Base-by-base conservation (phyloP, 2,329 filamentous ascomycete species). In the Claviceps quebecensis region DNA sequence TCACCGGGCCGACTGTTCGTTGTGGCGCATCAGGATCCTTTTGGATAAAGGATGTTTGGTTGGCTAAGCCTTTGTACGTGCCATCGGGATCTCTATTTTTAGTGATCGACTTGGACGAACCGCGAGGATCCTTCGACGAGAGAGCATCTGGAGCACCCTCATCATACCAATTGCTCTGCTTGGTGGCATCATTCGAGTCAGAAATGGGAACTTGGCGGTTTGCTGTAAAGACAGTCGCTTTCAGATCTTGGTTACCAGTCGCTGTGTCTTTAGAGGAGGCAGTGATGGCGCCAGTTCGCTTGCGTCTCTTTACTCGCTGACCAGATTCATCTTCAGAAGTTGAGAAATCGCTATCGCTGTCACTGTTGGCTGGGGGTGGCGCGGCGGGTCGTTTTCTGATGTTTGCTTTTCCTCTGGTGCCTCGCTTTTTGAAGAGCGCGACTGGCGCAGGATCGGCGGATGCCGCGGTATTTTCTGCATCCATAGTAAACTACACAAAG, bases 81-180 rank as follows among this genome's bases (percentile, higher is more conserved):
- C 86, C 86, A 53, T 86, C 80, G 2, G 72, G 63, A 2, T 60
- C 61, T 17, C 59, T 57, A 51, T 63, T 67, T 23, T 63, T 64
- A 8, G 65, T 53, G 6, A 63, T 56, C 53, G 67, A 56, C 37
- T 76, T 70, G 22, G 78, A 78, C 37, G 72, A 80, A 9, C 78
- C 81, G 17, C 83, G 70, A 0, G 84, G 72, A 51, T 74, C 81
- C 62, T 81, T 72, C 2, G 67, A 58, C 4, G 71, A 71, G 5
- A 71, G 53, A 1, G 62, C 63, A 47, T 75, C 74, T 45, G 71
- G 68, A 23, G 73, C 69, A n/a, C 76, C 74, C 54, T 91, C 86
- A 54, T 95, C 89, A 67, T 85, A 93, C 90, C 89, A 96, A 65
- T 95, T 87, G 52, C 78, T 84, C 44, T 83, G 78, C 61, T 94